Evolutionary conservation across 1,139 yeast genomes (phyloP), one percentile per base, ranked within the genome.

Genomic region (Kluyveromyces sp.): DNA sequence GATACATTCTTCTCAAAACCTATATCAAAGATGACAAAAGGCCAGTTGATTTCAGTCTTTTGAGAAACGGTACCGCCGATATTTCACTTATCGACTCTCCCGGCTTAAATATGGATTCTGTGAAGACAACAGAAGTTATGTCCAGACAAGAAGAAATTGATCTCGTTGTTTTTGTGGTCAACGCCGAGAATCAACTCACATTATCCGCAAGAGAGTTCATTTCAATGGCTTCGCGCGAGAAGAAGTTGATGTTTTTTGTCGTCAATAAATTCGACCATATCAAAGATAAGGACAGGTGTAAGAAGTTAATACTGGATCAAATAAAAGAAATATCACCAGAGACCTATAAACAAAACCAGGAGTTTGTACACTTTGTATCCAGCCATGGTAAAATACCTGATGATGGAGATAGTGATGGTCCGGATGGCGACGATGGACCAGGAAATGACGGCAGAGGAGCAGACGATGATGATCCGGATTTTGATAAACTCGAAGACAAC

Each of bases 81-180:
- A 88, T 92, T 46, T 80, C 92, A 30, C 70, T 94, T 47, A 89
- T 94, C 43, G 99, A 94, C 66, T 96, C 97, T 0, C 99, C 99
- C 0, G 99, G 99, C 0, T 71, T 94, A 47, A 94, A 94, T 59
- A 74, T 88, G 74, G 97, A 92, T 58, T 85, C 94, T 11, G 83
- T 83, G 54, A 96, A 87, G 61, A 94, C 99, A 0, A 86, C 96
- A 1, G 96, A 89, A 58, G 89, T 94, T 0, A 89, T 89, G 63
- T 83, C 96, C 3, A 77, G 97, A 49, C 98, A 94, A 65, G 98
- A 94, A 58, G 98, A 94, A 60, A 94, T 94, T 52, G 99, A 94
- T 61, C 71, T 94, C 55, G 96, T 94, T 7, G 92, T 94, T 0
- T 94, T 94, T 68, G 98, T 94, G 3, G 96, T 94, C 3, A 85